Conservation (phyloP, 2,329 filamentous ascomycete genomes). For the Scedosporium aurantiacum region DNA sequence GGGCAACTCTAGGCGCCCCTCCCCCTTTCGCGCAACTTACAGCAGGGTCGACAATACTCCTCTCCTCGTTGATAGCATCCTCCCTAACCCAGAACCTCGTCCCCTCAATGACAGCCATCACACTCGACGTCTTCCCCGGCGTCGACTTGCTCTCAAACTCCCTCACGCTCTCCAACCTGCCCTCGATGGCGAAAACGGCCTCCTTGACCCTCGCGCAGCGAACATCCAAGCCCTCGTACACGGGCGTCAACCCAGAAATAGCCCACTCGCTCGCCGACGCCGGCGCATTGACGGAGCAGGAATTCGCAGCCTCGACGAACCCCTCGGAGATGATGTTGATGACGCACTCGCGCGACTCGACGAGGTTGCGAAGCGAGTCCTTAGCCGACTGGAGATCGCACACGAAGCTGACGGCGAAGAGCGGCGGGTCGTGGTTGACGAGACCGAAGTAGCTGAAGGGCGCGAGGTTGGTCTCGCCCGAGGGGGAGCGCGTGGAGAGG, state of each 20-base stretch:
- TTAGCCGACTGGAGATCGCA: conserved; percentile 46
- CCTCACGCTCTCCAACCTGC: conserved; percentile 58
- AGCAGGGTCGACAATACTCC: conserved; percentile 60
- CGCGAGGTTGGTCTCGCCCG: conserved; percentile 64
- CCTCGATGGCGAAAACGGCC: conserved; percentile 74
- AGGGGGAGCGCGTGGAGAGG: conserved; percentile 41
- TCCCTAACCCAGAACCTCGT: conserved; percentile 81
- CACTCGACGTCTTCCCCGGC: conserved; percentile 64
- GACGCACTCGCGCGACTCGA: conserved; percentile 61
- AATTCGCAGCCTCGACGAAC: conserved; percentile 80
- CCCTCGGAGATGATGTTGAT: conserved; percentile 83
- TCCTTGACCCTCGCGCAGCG: conserved; percentile 65
- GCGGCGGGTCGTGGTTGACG: conserved; percentile 74
- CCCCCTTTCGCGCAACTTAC: conserved; percentile 27
- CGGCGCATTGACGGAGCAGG: conserved; percentile 67
- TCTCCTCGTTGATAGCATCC: conserved; percentile 73
- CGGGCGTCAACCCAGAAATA: conserved; percentile 63
- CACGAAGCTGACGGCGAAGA: conserved; percentile 56
- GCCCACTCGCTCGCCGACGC: conserved; percentile 71
- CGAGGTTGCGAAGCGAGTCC: conserved; percentile 67
- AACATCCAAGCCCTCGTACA: conserved; percentile 51
- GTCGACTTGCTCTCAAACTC: conserved; percentile 66
- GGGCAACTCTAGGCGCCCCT: no score
- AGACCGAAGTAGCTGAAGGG: conserved; percentile 83
- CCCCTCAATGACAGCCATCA: conserved; percentile 70